A percentile compares a stretch with the other conserved stretches of the same genome.
Evolutionary conservation across 1,284 basidiomycete species (phyloP).

Genomic region (Inonotus hispidus): DNA sequence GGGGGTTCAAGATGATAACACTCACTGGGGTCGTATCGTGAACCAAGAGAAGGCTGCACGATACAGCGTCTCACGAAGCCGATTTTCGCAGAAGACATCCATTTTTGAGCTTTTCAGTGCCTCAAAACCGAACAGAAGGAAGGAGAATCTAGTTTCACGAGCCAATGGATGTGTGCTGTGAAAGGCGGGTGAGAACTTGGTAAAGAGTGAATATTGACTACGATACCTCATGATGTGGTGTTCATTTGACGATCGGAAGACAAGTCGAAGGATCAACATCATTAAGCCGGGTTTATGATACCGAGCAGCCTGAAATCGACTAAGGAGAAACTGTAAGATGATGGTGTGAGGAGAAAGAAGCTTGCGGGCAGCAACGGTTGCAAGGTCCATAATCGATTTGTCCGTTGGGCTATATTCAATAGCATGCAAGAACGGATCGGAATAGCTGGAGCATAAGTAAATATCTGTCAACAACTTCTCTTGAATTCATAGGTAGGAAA

Average conservation of each 20-base stretch:
- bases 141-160: conserved; percentile 84
- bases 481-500: not conserved
- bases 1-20: conserved; percentile 11
- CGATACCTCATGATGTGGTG: conserved; percentile 68
- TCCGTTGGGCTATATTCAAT: conserved; percentile 91
- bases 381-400: conserved; percentile 77
- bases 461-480: conserved; percentile 11
- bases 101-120: conserved; percentile 84
- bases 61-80: conserved; percentile 76
- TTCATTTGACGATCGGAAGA: conserved; percentile 72
- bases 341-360: conserved; percentile 81
- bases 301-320: conserved; percentile 89
- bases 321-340: conserved; percentile 87
- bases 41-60: conserved; percentile 89
- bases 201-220: not conserved
- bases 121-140: conserved; percentile 92
- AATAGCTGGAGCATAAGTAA: conserved; percentile 46
- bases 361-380: conserved; percentile 64
- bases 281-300: conserved; percentile 85
- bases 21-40: conserved; percentile 80
- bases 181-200: not conserved
- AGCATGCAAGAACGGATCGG: conserved; percentile 84
- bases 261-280: conserved; percentile 77
- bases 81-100: conserved; percentile 79
- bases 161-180: conserved; percentile 86